Conservation (phyloP, 169 alveolate genomes). For the Eimeria praecox region DNA sequence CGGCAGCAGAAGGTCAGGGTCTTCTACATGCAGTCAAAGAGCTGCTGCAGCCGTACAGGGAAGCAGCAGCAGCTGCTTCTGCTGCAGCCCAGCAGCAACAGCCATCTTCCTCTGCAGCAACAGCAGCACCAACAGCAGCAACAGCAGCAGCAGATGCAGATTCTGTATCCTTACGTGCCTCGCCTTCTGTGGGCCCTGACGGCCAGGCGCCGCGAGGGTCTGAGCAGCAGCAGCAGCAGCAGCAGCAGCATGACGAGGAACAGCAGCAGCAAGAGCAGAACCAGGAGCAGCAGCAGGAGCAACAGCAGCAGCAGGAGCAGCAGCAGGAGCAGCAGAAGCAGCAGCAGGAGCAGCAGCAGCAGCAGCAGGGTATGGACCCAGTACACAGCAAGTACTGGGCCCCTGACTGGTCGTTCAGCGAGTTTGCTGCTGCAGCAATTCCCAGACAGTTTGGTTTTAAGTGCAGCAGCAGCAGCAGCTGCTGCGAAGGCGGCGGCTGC, state of each 20-base stretch:
- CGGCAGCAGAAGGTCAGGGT: background rate
- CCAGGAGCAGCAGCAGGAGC: slow-evolving; percentile 31
- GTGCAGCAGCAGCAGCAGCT: slow-evolving; percentile 39
- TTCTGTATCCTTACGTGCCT: background rate
- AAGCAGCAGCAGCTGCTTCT: background rate
- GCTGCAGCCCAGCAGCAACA: slow-evolving; percentile 50
- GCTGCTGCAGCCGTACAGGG: slow-evolving; percentile 46
- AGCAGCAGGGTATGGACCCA: background rate
- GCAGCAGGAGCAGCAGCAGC: background rate
- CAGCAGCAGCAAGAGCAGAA: slow-evolving; percentile 4
- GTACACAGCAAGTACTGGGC: slow-evolving; percentile 52
- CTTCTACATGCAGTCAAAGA: background rate
- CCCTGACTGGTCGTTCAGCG: slow-evolving; percentile 10
- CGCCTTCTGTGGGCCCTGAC: background rate
- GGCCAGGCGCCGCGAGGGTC: background rate
- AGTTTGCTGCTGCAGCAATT: background rate
- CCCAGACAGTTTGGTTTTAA: background rate
- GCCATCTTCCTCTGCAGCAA: background rate
- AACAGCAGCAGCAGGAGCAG: background rate
- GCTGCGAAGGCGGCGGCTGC: slow-evolving; percentile 28
- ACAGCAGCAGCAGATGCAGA: slow-evolving; percentile 4
- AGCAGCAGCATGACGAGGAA: background rate
- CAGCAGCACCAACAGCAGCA: slow-evolving; percentile 8
- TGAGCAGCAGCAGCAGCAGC: slow-evolving; percentile 4
- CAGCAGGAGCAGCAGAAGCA: background rate